Percentiles rank a stretch among this genome's conserved stretches.
Conservation (phyloP, 2,329 filamentous ascomycete genomes). For the Verticillium alfalfae region DNA sequence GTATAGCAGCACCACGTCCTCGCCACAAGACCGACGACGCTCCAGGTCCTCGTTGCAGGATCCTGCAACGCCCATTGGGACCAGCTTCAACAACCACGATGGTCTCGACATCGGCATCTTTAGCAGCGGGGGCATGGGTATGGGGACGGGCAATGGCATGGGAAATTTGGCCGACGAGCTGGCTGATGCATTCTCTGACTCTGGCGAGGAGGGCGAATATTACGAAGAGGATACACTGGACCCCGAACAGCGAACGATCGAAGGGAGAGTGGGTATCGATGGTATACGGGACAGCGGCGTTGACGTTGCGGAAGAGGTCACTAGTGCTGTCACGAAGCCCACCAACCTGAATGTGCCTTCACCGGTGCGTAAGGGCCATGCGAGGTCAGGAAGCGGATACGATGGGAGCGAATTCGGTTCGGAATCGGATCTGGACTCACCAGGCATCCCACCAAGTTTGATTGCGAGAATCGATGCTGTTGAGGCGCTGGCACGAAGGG, state of each 20-base stretch:
- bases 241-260: constrained; percentile 17
- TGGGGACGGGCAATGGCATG: constrained; percentile 49
- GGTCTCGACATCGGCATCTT: constrained; percentile 40
- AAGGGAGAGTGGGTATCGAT: constrained; percentile 17
- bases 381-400: constrained; percentile 43
- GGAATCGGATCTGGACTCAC: constrained; percentile 63
- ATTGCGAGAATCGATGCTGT: constrained; percentile 67
- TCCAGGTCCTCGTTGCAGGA: constrained; percentile 49
- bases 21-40: constrained; percentile 39
- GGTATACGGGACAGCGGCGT: constrained; percentile 34
- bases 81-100: constrained; percentile 44
- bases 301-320: constrained; percentile 23
- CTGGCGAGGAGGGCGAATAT: constrained; percentile 54
- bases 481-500: constrained; percentile 62
- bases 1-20: constrained; percentile 31
- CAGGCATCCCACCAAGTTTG: constrained; percentile 62
- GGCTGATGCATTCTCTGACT: constrained; percentile 65
- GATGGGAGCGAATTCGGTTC: constrained; percentile 72
- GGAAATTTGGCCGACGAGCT: constrained; percentile 79
- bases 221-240: constrained; percentile 23
- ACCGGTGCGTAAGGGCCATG: neutral
- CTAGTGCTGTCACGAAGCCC: neutral
- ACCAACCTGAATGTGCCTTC: neutral
- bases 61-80: constrained; percentile 39
- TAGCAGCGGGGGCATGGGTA: constrained; percentile 27